A percentile compares a stretch with the other conserved stretches of the same genome.
Conservation (phyloP, 495 filamentous ascomycete genomes). For the Usnea hakonensis region DNA sequence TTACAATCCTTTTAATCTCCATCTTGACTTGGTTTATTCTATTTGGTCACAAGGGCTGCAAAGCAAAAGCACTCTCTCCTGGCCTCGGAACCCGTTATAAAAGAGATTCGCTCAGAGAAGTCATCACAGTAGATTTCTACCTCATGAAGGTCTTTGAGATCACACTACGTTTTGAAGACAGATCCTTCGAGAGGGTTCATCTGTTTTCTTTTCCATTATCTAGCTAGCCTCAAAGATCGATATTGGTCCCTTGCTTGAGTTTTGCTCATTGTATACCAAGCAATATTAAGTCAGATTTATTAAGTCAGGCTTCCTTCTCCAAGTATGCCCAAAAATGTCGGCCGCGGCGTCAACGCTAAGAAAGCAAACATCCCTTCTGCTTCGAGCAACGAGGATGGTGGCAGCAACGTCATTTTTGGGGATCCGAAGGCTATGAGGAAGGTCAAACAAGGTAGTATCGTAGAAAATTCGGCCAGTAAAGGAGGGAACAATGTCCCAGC, state of each 20-base stretch:
- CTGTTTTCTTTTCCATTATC: too few relatives aligned
- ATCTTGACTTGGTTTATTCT: too few relatives aligned
- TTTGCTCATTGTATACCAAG: not conserved
- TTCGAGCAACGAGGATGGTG: constrained; percentile 34
- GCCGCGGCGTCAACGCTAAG: constrained; percentile 21
- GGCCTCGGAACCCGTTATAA: too few relatives aligned
- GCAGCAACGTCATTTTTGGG: constrained; percentile 59
- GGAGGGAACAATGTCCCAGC: constrained; percentile 33
- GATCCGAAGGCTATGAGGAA: constrained; percentile 52
- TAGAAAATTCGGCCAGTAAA: constrained; percentile 37
- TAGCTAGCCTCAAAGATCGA: not conserved
- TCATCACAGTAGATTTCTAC: too few relatives aligned
- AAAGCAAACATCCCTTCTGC: constrained; percentile 10
- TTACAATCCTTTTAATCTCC: too few relatives aligned
- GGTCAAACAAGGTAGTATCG: constrained; percentile 21
- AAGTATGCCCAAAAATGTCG: constrained; percentile 22
- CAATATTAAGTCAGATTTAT: not conserved
- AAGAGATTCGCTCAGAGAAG: too few relatives aligned
- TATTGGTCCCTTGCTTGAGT: not conserved
- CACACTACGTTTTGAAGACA: too few relatives aligned
- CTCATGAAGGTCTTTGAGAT: too few relatives aligned
- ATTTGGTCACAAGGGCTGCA: too few relatives aligned
- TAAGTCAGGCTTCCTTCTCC: not conserved
- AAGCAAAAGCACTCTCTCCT: too few relatives aligned
- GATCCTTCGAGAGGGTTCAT: too few relatives aligned